These are phyloP conservation scores for Ophiocordyceps camponoti-leonardi DNA, from an alignment of 2,329 filamentous ascomycete species.

Conservation along the genomic window DNA sequence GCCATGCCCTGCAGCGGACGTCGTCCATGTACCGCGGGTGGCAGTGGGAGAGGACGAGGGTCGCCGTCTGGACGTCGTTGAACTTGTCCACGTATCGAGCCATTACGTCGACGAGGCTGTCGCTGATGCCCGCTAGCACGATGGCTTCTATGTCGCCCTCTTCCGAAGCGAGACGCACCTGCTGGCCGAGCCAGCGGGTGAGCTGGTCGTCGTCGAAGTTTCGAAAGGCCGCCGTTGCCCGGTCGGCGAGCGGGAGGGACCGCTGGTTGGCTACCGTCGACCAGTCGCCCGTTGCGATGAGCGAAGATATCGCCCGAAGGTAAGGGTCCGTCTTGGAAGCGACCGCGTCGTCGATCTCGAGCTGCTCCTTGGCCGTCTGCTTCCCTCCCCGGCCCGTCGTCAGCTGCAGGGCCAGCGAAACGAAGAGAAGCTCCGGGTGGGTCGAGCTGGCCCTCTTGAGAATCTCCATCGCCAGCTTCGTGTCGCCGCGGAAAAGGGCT, in stretches of 20 bases:
- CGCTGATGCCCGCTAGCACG: slow-evolving; percentile 60
- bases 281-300: slow-evolving; percentile 66
- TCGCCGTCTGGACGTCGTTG: slow-evolving; percentile 63
- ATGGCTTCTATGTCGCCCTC: slow-evolving; percentile 63
- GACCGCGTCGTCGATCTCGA: slow-evolving; percentile 40
- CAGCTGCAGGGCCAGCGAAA: slow-evolving; percentile 48
- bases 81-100: slow-evolving; percentile 61
- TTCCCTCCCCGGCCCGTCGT: slow-evolving; percentile 30
- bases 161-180: slow-evolving; percentile 41
- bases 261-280: slow-evolving; percentile 52
- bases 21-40: slow-evolving; percentile 64
- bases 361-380: slow-evolving; percentile 25
- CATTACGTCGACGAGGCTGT: slow-evolving; percentile 56
- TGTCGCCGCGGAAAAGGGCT: slow-evolving; percentile 57
- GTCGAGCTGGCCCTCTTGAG: slow-evolving; percentile 49
- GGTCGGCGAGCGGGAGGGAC: slow-evolving; percentile 57
- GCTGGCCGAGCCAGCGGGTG: slow-evolving; percentile 48
- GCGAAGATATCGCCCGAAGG: slow-evolving; percentile 60
- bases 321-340: slow-evolving; percentile 59
- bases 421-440: slow-evolving; percentile 48
- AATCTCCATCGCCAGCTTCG: slow-evolving; percentile 49
- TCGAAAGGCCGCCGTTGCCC: slow-evolving; percentile 55
- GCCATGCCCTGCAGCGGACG: slow-evolving; percentile 58
- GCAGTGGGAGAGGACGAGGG: slow-evolving; percentile 56
- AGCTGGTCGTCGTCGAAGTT: slow-evolving; percentile 46